These are phyloP conservation scores for Myrica gale DNA, from an alignment of 306 rosid species.

Conservation along the genomic window DNA sequence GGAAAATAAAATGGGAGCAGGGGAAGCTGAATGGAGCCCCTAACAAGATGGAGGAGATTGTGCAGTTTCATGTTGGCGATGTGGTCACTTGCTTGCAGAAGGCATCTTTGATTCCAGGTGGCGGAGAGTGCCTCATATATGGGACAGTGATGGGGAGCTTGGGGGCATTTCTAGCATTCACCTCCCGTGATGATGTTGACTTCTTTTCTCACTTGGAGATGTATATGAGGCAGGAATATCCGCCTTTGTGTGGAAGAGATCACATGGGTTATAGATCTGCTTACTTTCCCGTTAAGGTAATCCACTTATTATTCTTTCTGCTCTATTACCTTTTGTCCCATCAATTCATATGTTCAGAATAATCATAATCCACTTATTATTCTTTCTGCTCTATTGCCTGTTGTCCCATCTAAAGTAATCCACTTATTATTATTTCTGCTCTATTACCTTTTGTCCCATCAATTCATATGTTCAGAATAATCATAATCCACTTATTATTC, in stretches of 20 bases:
- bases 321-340: constrained; percentile 4
- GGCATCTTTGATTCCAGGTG: constrained; percentile 97
- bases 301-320: constrained; percentile 7
- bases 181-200: constrained; percentile 94
- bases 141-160: constrained; percentile 97
- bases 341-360: neutral
- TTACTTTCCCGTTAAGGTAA: constrained; percentile 94
- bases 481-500: neutral
- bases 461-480: neutral
- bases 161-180: constrained; percentile 91
- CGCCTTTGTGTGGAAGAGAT: constrained; percentile 96
- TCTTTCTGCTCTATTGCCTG: no score
- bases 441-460: constrained; percentile 1
- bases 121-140: constrained; percentile 85
- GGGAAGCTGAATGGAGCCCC: constrained; percentile 96
- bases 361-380: neutral
- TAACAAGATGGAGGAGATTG: constrained; percentile 93
- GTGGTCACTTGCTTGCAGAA: constrained; percentile 80
- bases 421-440: constrained; percentile 6
- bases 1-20: constrained; percentile 97
- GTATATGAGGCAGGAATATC: constrained; percentile 97
- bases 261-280: constrained; percentile 98
- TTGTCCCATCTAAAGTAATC: constrained; percentile 49
- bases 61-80: constrained; percentile 88
- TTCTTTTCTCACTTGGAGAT: constrained; percentile 98